phyloP scores from a whole-genome alignment of 2,329 filamentous ascomycete genomes.

The Penicillium sp. region DNA sequence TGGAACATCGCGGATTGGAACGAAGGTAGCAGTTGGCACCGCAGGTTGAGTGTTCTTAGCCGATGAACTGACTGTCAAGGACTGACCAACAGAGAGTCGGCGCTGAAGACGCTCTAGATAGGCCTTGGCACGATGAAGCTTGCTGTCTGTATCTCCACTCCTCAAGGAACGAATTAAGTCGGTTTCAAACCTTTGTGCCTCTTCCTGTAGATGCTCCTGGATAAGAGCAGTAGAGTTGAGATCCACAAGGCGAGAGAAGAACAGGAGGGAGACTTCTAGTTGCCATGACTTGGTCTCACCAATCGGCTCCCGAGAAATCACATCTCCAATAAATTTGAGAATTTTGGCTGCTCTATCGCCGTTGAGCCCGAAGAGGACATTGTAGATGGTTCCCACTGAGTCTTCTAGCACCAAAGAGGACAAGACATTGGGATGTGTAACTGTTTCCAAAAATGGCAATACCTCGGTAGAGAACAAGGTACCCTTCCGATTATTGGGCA shows the following conservation, averaged over 20 bases:
- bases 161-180: not conserved
- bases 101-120: not conserved
- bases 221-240: constrained; percentile 45
- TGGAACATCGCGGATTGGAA: constrained; percentile 21
- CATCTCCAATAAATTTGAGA: not conserved
- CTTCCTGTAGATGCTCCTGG: constrained; percentile 27
- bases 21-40: constrained; percentile 18
- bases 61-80: constrained; percentile 28
- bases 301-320: constrained; percentile 18
- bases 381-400: not conserved
- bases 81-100: constrained; percentile 22
- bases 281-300: constrained; percentile 9
- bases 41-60: constrained; percentile 17
- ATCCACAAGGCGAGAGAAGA: constrained; percentile 39
- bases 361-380: not conserved
- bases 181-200: constrained; percentile 23
- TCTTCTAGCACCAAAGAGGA: not conserved
- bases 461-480: constrained; percentile 33
- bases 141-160: not conserved
- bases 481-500: constrained; percentile 26
- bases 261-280: constrained; percentile 28
- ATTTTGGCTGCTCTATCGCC: not conserved
- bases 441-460: constrained; percentile 47
- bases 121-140: not conserved
- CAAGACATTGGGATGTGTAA: constrained; percentile 48